phyloP scores from a whole-genome alignment of 768 basidiomycete species.

The Boletus pseudopeckii region DNA sequence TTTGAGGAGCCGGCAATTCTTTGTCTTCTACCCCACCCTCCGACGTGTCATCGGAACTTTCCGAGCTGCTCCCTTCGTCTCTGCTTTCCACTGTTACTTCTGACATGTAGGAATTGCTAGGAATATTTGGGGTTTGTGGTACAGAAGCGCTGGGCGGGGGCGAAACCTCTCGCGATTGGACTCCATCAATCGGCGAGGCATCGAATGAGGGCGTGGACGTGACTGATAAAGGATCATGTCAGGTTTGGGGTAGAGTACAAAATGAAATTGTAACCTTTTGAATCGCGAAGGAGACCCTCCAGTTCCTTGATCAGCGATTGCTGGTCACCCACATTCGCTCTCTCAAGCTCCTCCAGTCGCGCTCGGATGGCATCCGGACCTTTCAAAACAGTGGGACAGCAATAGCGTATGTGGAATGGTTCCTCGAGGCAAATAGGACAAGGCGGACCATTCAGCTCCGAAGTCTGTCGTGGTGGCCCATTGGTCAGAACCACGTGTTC shows the following conservation, averaged over 20 bases:
- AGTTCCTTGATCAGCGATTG: constrained; percentile 40
- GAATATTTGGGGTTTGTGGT: constrained; percentile 20
- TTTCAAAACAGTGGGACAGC: constrained; percentile 46
- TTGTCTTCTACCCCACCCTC: constrained; percentile 18
- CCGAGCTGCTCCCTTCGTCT: constrained; percentile 41
- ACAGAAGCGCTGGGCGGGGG: constrained; percentile 1
- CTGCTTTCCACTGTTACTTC: constrained; percentile 37
- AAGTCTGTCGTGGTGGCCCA: background rate
- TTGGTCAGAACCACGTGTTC: background rate
- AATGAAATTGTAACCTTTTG: constrained; percentile 22
- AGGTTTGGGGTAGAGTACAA: background rate
- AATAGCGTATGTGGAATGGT: constrained; percentile 46
- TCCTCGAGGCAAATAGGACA: constrained; percentile 47
- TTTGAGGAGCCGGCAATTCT: background rate
- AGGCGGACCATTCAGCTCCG: constrained; percentile 2
- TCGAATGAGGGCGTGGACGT: background rate
- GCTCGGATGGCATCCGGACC: constrained; percentile 42
- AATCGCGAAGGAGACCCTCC: constrained; percentile 31
- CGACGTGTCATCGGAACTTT: constrained; percentile 29
- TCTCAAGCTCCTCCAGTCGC: constrained; percentile 44
- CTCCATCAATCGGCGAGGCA: background rate
- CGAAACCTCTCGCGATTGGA: background rate
- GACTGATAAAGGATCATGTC: constrained; percentile 11
- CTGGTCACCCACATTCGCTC: constrained; percentile 18
- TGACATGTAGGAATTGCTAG: constrained; percentile 31